Conservation (phyloP, 2,329 filamentous ascomycete genomes). For the Penicillium oxalicum region DNA sequence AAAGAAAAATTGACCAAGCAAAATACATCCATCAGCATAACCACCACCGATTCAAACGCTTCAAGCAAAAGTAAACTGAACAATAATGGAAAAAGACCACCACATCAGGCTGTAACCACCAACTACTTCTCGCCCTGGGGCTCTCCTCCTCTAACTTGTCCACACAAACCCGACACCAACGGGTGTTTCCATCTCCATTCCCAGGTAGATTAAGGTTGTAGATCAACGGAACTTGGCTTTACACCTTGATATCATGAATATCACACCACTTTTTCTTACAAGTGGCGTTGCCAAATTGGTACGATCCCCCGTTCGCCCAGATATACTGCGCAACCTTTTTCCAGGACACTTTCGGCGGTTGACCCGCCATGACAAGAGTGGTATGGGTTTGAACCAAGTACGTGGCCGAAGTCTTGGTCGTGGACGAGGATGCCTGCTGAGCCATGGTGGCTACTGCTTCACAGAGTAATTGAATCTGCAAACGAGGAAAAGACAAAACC, state of each 20-base stretch:
- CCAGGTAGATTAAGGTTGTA: no score
- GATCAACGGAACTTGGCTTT: neutral
- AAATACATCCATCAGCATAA: no score
- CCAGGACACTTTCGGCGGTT: slow-evolving; percentile 49
- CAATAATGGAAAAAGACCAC: no score
- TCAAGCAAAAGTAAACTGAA: no score
- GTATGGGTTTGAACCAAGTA: neutral
- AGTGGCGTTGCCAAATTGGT: slow-evolving; percentile 56
- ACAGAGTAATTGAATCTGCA: slow-evolving; percentile 37
- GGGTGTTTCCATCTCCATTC: no score
- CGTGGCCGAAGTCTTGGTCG: neutral
- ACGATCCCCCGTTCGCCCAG: slow-evolving; percentile 47
- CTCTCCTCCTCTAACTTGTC: no score
- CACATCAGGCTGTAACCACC: no score
- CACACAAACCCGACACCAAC: no score
- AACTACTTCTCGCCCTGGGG: no score
- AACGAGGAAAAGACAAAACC: neutral
- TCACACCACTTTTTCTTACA: slow-evolving; percentile 59
- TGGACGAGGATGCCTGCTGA: slow-evolving; percentile 2
- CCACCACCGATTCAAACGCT: no score
- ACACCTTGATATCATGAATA: slow-evolving; percentile 27
- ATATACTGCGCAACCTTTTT: slow-evolving; percentile 54
- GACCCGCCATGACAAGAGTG: slow-evolving; percentile 4
- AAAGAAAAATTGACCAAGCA: no score
- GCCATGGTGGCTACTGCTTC: slow-evolving; percentile 32